Base-by-base conservation (phyloP, 495 filamentous ascomycete genomes). In the Hypoxylon lienhwacheense region DNA sequence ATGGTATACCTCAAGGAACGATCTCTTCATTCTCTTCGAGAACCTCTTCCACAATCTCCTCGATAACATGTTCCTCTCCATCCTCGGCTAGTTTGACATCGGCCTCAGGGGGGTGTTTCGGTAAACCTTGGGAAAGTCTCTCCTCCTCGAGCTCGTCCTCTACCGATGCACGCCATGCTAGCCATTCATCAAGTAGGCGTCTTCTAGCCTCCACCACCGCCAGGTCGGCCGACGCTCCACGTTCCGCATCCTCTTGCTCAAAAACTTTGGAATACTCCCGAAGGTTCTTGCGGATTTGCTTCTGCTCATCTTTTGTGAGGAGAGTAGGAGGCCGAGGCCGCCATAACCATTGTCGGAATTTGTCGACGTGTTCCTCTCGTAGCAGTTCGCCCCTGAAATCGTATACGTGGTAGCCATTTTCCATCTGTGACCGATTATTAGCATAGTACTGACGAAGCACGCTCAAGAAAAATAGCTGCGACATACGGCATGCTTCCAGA, bases 321-420 rank as follows among this genome's bases (percentile, higher is more conserved):
- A 97, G 83, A 16, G 88, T 95, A 5, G 86, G 70, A 8, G 93
- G 93, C 22, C 93, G 88, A 8, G 93, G 95, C 14, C 93, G 89
- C 93, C 93, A 98, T 46, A 85, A 59, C 73, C 89, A 87, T 74
- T 98, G 93, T 81, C 97, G 96, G 84, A 98, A 97, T 67, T 91
- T 91, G 43, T 98, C 95, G 56, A 96, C 83, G 42, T 82, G 86
- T 71, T 97, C 89, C 71, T 97, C 95, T 55, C 91, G 87, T 15
- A 98, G 83, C 39, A 87, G 84, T 56, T 83, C 82, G 45, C 93
- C 95, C 70, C 85, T 85, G 83, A 97, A 97, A 73, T 95, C 91
- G 82, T 95, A 96, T 40, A 98, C 69, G 71, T 97, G 92, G 77
- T 95, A 98, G 62, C 93, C 93, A 69, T 97, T 97, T 77, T 97